Conservation (phyloP, 2,329 filamentous ascomycete species). For the Diplodia seriata region DNA sequence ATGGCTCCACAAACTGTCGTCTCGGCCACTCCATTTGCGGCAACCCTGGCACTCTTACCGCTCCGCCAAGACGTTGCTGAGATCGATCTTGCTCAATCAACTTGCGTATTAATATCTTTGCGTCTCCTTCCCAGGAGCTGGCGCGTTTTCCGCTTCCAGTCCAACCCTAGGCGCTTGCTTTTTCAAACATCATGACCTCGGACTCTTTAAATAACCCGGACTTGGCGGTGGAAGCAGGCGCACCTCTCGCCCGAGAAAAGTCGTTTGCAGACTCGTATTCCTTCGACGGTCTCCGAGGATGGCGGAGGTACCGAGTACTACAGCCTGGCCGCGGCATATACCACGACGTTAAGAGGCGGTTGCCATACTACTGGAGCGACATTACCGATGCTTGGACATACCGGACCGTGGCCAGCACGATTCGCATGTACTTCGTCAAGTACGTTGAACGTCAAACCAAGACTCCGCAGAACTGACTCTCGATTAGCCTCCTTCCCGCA, state of each 20-base stretch:
- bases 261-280: slow-evolving; percentile 38
- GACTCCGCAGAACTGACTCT: slow-evolving; percentile 16
- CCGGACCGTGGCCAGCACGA: slow-evolving; percentile 60
- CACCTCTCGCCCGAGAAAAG: slow-evolving; percentile 42
- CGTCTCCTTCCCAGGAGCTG: background rate
- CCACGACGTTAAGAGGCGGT: slow-evolving; percentile 59
- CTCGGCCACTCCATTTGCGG: background rate
- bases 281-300: slow-evolving; percentile 49
- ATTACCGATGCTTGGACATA: slow-evolving; percentile 63
- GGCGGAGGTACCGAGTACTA: slow-evolving; percentile 52
- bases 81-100: background rate
- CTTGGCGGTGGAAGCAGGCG: slow-evolving; percentile 1
- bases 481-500: slow-evolving; percentile 59
- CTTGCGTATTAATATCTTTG: slow-evolving; percentile 7
- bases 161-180: background rate
- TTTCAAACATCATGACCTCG: background rate
- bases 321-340: slow-evolving; percentile 61
- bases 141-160: background rate
- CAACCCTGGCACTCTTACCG: background rate
- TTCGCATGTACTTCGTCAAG: slow-evolving; percentile 67
- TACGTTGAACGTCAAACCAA: slow-evolving; percentile 35
- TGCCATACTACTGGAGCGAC: slow-evolving; percentile 65
- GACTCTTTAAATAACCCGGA: background rate
- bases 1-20: slow-evolving; percentile 11
- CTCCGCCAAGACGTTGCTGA: slow-evolving; percentile 9